phyloP scores from a whole-genome alignment of 2,329 filamentous ascomycete genomes.

The Penicillium sp. region DNA sequence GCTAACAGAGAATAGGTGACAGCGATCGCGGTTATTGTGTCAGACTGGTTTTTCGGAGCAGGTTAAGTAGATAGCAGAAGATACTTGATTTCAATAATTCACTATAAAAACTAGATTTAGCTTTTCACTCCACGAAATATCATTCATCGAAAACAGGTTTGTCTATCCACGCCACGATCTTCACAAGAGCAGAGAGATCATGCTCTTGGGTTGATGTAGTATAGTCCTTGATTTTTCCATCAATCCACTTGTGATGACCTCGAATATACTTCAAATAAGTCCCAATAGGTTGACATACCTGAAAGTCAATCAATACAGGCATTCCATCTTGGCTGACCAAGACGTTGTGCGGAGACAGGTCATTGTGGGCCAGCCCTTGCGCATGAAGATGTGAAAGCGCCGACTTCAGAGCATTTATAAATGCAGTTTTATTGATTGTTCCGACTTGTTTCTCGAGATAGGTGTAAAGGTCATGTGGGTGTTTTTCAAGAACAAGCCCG shows the following conservation, averaged over 20 bases:
- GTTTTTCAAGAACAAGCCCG: conserved; percentile 20
- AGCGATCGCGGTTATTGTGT: not conserved
- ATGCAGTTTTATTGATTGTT: not conserved
- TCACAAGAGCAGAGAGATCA: conserved; percentile 3
- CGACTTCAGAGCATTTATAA: conserved; percentile 20
- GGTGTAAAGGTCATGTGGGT: conserved; percentile 1
- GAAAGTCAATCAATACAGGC: conserved; percentile 30
- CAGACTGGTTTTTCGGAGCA: not conserved
- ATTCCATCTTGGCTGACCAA: conserved; percentile 21
- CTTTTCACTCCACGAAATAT: not conserved
- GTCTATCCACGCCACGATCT: conserved; percentile 1
- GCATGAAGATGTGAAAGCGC: conserved; percentile 25
- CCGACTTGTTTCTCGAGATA: not conserved
- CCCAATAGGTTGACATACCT: conserved; percentile 22
- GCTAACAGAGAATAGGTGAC: not conserved
- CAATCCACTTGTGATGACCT: conserved; percentile 11
- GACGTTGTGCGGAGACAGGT: conserved; percentile 30
- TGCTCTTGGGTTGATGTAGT: not conserved
- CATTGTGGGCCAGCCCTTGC: conserved; percentile 30
- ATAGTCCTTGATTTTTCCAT: conserved; percentile 1
- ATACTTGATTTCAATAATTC: no score
- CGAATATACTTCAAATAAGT: conserved; percentile 48
- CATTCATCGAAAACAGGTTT: not conserved
- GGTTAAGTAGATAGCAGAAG: not conserved
- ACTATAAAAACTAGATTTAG: no score